Conservation (phyloP, 345 rosid genomes). For the Gossypium australe region DNA sequence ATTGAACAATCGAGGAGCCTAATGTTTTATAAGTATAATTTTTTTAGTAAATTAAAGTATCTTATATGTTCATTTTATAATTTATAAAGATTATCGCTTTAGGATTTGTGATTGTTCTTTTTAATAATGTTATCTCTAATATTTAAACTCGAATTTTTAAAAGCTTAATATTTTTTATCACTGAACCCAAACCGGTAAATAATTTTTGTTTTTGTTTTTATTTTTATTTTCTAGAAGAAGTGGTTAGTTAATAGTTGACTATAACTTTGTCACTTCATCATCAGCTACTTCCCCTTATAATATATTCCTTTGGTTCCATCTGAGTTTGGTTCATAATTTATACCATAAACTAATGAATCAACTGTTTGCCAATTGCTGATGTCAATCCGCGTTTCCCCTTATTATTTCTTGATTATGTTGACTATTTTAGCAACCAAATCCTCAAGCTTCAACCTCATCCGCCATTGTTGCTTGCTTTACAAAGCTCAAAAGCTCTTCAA, state of each 20-base stretch:
- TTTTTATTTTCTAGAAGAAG: no score
- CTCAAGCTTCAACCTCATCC: not conserved
- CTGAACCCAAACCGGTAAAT: no score
- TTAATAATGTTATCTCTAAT: rapidly evolving
- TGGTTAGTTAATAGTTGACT: constrained; percentile 34
- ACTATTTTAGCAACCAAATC: constrained; percentile 1
- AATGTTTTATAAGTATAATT: no score
- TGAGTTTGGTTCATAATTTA: constrained; percentile 16
- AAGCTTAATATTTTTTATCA: no score
- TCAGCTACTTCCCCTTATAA: not conserved
- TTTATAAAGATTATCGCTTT: no score
- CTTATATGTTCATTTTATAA: no score
- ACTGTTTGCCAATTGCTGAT: constrained; percentile 16
- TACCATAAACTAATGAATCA: constrained; percentile 22
- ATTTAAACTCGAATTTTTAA: no score
- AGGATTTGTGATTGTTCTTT: rapidly evolving
- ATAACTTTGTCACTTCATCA: not conserved
- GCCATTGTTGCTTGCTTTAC: not conserved
- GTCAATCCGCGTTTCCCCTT: constrained; percentile 26
- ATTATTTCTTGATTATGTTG: not conserved
- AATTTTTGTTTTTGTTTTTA: no score
- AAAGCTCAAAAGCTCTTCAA: not conserved
- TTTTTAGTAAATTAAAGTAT: no score
- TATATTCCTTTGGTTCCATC: constrained; percentile 25
- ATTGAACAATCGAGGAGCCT: no score